These are phyloP conservation scores for Phaeodactylum tricornutum DNA, from an alignment of 108 stramenopile genomes.

Conservation along the genomic window DNA sequence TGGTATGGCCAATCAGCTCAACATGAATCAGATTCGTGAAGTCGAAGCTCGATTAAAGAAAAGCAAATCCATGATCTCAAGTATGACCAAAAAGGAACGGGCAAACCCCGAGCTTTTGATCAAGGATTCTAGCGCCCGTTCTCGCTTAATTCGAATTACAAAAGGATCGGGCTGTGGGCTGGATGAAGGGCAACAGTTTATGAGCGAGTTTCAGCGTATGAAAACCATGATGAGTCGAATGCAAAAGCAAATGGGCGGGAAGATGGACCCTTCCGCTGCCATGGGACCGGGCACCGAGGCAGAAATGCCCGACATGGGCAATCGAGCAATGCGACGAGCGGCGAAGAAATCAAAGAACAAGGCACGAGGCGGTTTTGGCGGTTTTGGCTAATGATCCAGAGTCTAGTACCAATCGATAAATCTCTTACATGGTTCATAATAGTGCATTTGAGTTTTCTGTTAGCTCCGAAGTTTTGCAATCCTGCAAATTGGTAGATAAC, in stretches of 20 bases:
- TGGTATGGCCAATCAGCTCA: slow-evolving; percentile 76
- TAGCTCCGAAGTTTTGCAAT: too few relatives aligned
- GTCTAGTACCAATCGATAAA: too few relatives aligned
- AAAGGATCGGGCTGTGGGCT: slow-evolving; percentile 64
- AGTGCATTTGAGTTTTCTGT: too few relatives aligned
- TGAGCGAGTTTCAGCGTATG: slow-evolving; percentile 93
- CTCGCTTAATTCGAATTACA: slow-evolving; percentile 71
- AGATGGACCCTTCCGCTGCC: slow-evolving; percentile 13
- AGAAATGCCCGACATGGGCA: slow-evolving; percentile 41
- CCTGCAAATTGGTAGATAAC: too few relatives aligned
- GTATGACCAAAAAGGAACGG: slow-evolving; percentile 90
- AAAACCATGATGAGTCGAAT: slow-evolving; percentile 92
- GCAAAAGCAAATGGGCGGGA: slow-evolving; percentile 73
- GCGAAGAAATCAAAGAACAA: slow-evolving; percentile 81
- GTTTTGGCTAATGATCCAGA: slow-evolving; percentile 10
- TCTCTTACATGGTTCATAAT: too few relatives aligned
- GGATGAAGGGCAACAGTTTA: slow-evolving; percentile 67
- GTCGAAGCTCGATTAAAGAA: slow-evolving; percentile 70
- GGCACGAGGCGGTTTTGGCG: slow-evolving; percentile 58
- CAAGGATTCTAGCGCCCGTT: slow-evolving; percentile 58
- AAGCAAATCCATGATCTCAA: slow-evolving; percentile 81
- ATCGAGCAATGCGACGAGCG: slow-evolving; percentile 64
- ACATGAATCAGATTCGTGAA: slow-evolving; percentile 43
- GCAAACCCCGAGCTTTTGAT: slow-evolving; percentile 80
- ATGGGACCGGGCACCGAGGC: slow-evolving; percentile 15